These are phyloP conservation scores for Akanthomyces uredinophilus DNA, from an alignment of 2,329 filamentous ascomycete genomes.

Conservation along the genomic window DNA sequence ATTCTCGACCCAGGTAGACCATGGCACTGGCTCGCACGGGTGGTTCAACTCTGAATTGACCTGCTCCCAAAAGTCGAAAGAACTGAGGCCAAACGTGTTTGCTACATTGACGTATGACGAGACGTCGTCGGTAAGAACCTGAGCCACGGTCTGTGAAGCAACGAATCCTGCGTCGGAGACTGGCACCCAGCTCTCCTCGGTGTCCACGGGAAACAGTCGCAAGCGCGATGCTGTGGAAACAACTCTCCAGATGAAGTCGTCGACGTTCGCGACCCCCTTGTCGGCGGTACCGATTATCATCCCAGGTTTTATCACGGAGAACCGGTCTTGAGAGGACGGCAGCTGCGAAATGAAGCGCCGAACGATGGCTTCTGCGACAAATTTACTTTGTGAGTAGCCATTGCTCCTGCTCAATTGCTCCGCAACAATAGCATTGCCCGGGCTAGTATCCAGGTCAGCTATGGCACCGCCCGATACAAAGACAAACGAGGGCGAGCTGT, in stretches of 20 bases:
- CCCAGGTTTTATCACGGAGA: slow-evolving; percentile 21
- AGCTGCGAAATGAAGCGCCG: slow-evolving; percentile 2
- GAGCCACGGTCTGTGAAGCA: slow-evolving; percentile 14
- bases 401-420: slow-evolving; percentile 5
- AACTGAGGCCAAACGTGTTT: slow-evolving; percentile 14
- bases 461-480: slow-evolving; percentile 22
- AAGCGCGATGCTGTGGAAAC: slow-evolving; percentile 16
- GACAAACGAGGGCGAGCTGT: slow-evolving; percentile 17
- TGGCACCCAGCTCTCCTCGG: not conserved
- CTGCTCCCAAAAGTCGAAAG: slow-evolving; percentile 20
- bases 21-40: slow-evolving; percentile 14
- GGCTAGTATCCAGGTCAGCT: not conserved
- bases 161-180: slow-evolving; percentile 18
- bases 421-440: not conserved
- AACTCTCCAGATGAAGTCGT: slow-evolving; percentile 21
- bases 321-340: slow-evolving; percentile 4
- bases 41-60: slow-evolving; percentile 15
- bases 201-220: slow-evolving; percentile 16
- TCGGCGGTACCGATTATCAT: slow-evolving; percentile 20
- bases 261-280: slow-evolving; percentile 20
- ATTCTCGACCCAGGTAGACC: slow-evolving; percentile 17
- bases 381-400: slow-evolving; percentile 23
- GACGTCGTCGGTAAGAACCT: slow-evolving; percentile 6
- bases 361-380: slow-evolving; percentile 20
- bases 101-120: slow-evolving; percentile 9